Conservation (phyloP, 1,284 basidiomycete species). For the Pyrrhoderma lamaoense region DNA sequence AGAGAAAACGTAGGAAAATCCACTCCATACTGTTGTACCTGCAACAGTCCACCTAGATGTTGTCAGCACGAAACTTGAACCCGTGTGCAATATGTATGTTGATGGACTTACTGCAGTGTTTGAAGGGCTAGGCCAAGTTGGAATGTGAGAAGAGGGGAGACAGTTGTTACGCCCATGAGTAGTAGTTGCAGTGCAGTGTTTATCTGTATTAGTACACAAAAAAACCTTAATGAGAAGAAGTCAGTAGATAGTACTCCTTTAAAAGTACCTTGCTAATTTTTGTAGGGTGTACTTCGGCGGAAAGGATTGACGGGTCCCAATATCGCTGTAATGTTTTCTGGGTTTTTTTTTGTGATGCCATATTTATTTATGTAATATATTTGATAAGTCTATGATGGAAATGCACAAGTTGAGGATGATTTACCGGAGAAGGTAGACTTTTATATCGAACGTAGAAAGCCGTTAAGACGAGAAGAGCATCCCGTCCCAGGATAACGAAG, state of each 20-base stretch:
- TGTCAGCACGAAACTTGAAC: background rate
- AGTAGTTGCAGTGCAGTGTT: constrained; percentile 91
- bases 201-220: constrained; percentile 40
- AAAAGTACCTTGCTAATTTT: constrained; percentile 76
- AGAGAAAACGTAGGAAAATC: constrained; percentile 80
- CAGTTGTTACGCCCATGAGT: constrained; percentile 83
- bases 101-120: constrained; percentile 49
- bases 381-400: background rate
- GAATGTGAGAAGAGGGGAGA: constrained; percentile 72
- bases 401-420: too few relatives aligned
- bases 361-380: too few relatives aligned
- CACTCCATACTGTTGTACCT: constrained; percentile 87
- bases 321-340: constrained; percentile 90
- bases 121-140: constrained; percentile 51
- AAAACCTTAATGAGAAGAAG: background rate
- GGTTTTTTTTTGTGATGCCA: too few relatives aligned
- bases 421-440: constrained; percentile 82
- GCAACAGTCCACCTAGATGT: constrained; percentile 84
- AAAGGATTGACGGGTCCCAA: constrained; percentile 93
- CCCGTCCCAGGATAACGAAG: constrained; percentile 82
- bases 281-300: constrained; percentile 89
- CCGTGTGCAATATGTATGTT: background rate
- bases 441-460: constrained; percentile 95
- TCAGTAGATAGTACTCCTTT: too few relatives aligned
- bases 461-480: constrained; percentile 79